Conservation (phyloP, 306 rosid genomes). For the Vigna mungo region DNA sequence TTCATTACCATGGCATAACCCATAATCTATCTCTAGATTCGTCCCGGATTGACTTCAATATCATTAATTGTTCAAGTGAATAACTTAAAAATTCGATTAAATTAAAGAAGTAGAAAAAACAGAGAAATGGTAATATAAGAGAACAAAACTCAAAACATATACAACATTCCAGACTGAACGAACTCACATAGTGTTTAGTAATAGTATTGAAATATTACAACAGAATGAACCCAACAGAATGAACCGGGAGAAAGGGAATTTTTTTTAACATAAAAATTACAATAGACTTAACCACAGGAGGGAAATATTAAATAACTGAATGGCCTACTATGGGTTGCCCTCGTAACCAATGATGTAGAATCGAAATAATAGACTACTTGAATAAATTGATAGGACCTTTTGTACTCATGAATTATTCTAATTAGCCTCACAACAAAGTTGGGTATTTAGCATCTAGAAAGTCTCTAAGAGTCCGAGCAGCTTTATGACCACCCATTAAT, state of each 20-base stretch:
- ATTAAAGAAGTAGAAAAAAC: neutral
- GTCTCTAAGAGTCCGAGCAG: conserved; percentile 91
- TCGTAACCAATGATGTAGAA: conserved; percentile 28
- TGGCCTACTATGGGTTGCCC: conserved; percentile 23
- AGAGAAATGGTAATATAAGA: neutral
- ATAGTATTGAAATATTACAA: conserved; percentile 35
- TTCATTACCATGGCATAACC: neutral
- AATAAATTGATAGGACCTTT: conserved; percentile 20
- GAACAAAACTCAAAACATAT: neutral
- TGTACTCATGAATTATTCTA: conserved; percentile 30
- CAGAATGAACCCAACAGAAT: conserved; percentile 38
- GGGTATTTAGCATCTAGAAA: conserved; percentile 98
- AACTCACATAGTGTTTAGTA: neutral
- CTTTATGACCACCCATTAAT: conserved; percentile 91
- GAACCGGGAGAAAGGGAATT: conserved; percentile 17
- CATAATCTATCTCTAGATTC: too few relatives aligned
- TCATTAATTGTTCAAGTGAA: too few relatives aligned
- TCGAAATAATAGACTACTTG: neutral
- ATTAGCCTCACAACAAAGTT: conserved; percentile 63
- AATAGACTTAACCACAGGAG: conserved; percentile 30
- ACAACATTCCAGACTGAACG: neutral
- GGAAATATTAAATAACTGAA: conserved; percentile 8
- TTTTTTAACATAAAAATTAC: conserved; percentile 1
- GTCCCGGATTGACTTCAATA: too few relatives aligned
- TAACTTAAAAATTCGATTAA: too few relatives aligned